Evolutionary conservation across 768 basidiomycete species (phyloP), one percentile per base, ranked within the genome.

Genomic region (Serendipita indica): DNA sequence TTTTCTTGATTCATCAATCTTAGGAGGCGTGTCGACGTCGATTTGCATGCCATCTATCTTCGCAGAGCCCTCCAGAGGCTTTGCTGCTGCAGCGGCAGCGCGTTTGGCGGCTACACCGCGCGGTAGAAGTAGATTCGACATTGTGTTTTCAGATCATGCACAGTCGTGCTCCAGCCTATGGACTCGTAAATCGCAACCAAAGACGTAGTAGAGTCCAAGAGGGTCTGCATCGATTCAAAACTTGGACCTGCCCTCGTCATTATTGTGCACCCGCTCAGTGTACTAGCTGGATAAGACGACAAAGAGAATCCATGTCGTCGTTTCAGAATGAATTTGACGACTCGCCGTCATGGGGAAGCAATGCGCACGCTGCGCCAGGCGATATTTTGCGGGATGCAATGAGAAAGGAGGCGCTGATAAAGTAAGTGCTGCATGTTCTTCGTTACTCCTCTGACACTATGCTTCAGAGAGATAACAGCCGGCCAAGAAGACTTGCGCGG

Each of bases 401-500:
- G 57, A 75, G 71, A 67, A 91, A 89, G 65, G 89, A 91, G 67
- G 74, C 82, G 59, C 63, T 85, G 6, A 77, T 91, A 67, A 86
- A 83, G 89, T 89, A 62, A 35, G 81, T 71, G 20, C n/a, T 20
- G 25, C 35, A 33, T 28, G 13, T 39, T 34, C 32, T 10, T 33
- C 20, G 28, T 54, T 39, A 18, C 33, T 27, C 35, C 28, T 58
- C 20, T 37, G 14, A 37, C 28, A 46, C 18, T 46, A 16, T 39
- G 14, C 2, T 16, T 27, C 60, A 91, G 89, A 66, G 89, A 91
- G 22, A 84, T 91, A 33, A 62, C 73, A 16, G 80, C 86, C 25
- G 80, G 77, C 35, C 89, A 89, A 65, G 79, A 85, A 34, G 89
- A 87, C 67, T 72, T 91, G 33, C 79, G 77, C 70, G 80, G 89